phyloP scores from a whole-genome alignment of 257 asterid genomes.

The Solanum neorickii region DNA sequence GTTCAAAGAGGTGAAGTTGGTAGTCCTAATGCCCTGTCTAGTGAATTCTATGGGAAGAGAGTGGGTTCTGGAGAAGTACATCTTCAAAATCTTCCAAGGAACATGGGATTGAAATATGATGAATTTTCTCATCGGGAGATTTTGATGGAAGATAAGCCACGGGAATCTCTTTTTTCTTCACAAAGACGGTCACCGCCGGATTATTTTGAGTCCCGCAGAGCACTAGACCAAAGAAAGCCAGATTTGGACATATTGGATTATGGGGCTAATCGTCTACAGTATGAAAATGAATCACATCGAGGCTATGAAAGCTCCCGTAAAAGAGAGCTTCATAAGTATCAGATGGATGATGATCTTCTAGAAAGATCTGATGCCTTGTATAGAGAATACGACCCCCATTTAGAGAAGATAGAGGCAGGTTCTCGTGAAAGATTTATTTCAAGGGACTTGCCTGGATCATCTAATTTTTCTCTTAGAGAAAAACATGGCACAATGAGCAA shows the following conservation, averaged over 20 bases:
- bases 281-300: slow-evolving; percentile 13
- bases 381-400: slow-evolving; percentile 15
- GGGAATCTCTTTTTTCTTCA: slow-evolving; percentile 23
- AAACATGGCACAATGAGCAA: slow-evolving; percentile 14
- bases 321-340: slow-evolving; percentile 15
- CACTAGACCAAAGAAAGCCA: slow-evolving; percentile 12
- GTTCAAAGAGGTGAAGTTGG: slow-evolving; percentile 6
- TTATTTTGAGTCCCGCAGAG: slow-evolving; percentile 12
- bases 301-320: slow-evolving; percentile 14
- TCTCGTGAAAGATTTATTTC: slow-evolving; percentile 14
- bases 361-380: slow-evolving; percentile 21
- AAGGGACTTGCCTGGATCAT: slow-evolving; percentile 21
- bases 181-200: slow-evolving; percentile 10
- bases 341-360: slow-evolving; percentile 13
- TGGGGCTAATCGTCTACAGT: slow-evolving; percentile 20
- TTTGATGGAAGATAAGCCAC: slow-evolving; percentile 15
- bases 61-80: slow-evolving; percentile 22
- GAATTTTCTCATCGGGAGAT: slow-evolving; percentile 18
- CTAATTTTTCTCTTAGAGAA: slow-evolving; percentile 10
- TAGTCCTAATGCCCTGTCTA: slow-evolving; percentile 8
- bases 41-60: slow-evolving; percentile 10
- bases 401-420: slow-evolving; percentile 15
- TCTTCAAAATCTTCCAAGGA: slow-evolving; percentile 19
- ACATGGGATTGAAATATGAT: slow-evolving; percentile 13
- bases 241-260: slow-evolving; percentile 19